Conservation (phyloP, 2,329 filamentous ascomycete genomes). For the Fusarium abutilonis region DNA sequence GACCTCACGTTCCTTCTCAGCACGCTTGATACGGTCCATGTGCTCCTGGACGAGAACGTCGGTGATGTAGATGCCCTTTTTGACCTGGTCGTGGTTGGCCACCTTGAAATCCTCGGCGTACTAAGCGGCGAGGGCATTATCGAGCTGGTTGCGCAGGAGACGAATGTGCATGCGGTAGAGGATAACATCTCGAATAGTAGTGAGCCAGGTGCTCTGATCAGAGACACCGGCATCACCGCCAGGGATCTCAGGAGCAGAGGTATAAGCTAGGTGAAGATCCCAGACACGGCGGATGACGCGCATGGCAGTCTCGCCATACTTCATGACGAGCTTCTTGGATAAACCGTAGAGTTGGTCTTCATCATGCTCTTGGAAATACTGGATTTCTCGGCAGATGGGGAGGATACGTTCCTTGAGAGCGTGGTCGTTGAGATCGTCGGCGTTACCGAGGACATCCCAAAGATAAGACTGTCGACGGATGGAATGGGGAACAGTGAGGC, state of each 20-base stretch:
- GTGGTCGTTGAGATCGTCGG: constrained; percentile 11
- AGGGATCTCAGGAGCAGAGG: constrained; percentile 19
- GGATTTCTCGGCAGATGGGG: constrained; percentile 28
- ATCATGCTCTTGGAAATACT: not conserved
- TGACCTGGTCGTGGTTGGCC: not conserved
- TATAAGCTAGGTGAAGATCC: constrained; percentile 36
- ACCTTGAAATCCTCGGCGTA: constrained; percentile 33
- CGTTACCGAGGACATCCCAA: constrained; percentile 12
- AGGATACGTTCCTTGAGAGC: constrained; percentile 18
- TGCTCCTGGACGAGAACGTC: constrained; percentile 29
- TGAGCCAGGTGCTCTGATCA: constrained; percentile 18
- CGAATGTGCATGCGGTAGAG: constrained; percentile 28
- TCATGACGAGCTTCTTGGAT: constrained; percentile 28
- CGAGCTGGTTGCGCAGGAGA: constrained; percentile 27
- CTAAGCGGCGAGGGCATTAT: constrained; percentile 33
- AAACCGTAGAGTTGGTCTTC: constrained; percentile 31
- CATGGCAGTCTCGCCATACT: constrained; percentile 36
- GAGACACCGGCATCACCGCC: constrained; percentile 15
- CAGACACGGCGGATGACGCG: constrained; percentile 33
- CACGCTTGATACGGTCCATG: constrained; percentile 23
- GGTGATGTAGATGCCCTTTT: constrained; percentile 13
- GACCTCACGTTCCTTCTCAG: constrained; percentile 17
- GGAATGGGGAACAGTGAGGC: constrained; percentile 20
- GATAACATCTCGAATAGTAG: constrained; percentile 16
- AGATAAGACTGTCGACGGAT: constrained; percentile 23